Base-by-base conservation (phyloP, 805 yeast species). In the Cyberlindnera sargentensis region DNA sequence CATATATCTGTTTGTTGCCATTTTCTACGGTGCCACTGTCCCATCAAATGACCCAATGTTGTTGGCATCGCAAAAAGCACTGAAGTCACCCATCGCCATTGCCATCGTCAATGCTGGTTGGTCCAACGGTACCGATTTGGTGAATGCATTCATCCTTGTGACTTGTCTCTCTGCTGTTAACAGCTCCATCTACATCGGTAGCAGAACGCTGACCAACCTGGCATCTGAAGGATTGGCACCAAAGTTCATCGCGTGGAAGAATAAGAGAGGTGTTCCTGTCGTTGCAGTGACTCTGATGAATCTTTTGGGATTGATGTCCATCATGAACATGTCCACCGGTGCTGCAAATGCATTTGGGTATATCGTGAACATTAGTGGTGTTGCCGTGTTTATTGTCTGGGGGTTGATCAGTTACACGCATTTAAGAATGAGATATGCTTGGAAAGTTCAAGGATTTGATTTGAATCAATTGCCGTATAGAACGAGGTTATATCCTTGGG, bases 331-430 rank as follows among this genome's bases (percentile, higher is more conserved):
- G 27, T 72, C 82, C 6, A 64, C 70, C 9, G 68, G 75, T 48
- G 84, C 85, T 43, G 59, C 64, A 24, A 67, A 72, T 8, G 89
- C 82, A 25, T 84, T 83, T 64, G 66, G 70, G 49, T 84, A 89
- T 84, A 71, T 84, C 46, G 69, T 82, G 50, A 82, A 82, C 60
- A 82, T 84, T 49, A 74, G 85, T 9, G 85, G 85, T 39, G 83
- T 82, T 39, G 80, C 89, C 5, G 90, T 89, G 42, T 75, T 83
- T 52, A 79, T 83, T 50, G 73, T 84, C 24, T 82, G 90, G 90
- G 75, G 76, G 31, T 71, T 77, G 55, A 82, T 83, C 47, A 70
- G 81, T 25, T 65, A 71, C 39, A 70, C 84, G 2, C 89, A 82
- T 62, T 63, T 83, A 42, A 71, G 89, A 58, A 82, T 83, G 59